phyloP scores from a whole-genome alignment of 2,329 filamentous ascomycete genomes.

The Clarireedia hainanense region DNA sequence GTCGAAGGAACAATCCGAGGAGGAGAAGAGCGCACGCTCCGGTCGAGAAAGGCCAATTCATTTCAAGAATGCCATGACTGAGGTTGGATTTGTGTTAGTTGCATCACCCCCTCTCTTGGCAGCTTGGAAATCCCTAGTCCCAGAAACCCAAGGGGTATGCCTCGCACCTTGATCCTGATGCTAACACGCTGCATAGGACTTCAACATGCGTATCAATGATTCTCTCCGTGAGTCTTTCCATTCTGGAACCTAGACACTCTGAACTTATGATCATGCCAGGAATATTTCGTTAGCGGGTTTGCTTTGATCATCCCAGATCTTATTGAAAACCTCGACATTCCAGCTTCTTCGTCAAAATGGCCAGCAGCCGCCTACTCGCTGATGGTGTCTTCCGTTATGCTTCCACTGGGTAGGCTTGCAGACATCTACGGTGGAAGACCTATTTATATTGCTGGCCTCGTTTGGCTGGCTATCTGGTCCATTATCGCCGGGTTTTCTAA shows the following conservation, averaged over 20 bases:
- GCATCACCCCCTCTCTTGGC: background rate
- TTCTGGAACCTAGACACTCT: background rate
- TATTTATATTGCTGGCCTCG: constrained; percentile 48
- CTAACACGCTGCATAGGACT: background rate
- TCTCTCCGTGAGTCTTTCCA: constrained; percentile 2
- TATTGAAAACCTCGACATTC: constrained; percentile 52
- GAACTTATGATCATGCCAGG: constrained; percentile 27
- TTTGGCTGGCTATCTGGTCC: constrained; percentile 59
- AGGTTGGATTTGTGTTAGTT: constrained; percentile 9
- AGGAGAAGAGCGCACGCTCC: background rate
- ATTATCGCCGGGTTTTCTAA: constrained; percentile 60
- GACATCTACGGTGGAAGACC: constrained; percentile 52
- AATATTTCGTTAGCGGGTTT: constrained; percentile 65
- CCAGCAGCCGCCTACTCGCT: constrained; percentile 51
- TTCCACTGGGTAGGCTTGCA: constrained; percentile 50
- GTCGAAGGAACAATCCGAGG: no score
- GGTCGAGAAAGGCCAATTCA: constrained; percentile 8
- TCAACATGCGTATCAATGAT: constrained; percentile 6
- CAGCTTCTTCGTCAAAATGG: constrained; percentile 51
- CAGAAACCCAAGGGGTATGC: background rate
- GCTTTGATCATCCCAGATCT: constrained; percentile 60
- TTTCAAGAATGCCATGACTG: constrained; percentile 8
- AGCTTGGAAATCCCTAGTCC: no score
- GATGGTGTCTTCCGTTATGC: constrained; percentile 44
- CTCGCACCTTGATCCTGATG: background rate